Evolutionary conservation across 2,329 filamentous ascomycete genomes (phyloP).

Genomic region (Alternaria rosae): DNA sequence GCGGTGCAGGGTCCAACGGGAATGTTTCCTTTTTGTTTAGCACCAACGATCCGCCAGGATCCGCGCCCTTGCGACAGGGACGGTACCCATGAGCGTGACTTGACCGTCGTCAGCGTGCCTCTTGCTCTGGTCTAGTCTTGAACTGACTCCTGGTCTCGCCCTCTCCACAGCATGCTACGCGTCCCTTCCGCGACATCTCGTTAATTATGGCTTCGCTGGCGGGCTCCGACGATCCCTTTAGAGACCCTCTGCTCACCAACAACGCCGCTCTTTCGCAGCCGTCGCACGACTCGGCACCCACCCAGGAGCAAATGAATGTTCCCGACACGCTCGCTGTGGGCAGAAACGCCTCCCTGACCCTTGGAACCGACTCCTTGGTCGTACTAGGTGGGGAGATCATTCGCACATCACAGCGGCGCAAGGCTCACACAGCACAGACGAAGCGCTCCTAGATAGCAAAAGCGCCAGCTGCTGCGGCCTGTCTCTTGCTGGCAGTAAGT

Average conservation of each 20-base stretch:
- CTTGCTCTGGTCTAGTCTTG: background rate
- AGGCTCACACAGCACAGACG: slow-evolving; percentile 53
- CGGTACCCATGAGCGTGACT: slow-evolving; percentile 7
- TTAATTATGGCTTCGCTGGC: slow-evolving; percentile 31
- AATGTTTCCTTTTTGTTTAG: slow-evolving; percentile 15
- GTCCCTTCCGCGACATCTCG: slow-evolving; percentile 3
- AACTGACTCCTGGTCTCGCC: background rate
- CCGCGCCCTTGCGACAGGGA: slow-evolving; percentile 16
- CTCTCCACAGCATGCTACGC: slow-evolving; percentile 11
- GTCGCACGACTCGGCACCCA: slow-evolving; percentile 24
- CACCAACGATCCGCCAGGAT: slow-evolving; percentile 13
- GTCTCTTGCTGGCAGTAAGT: slow-evolving; percentile 56
- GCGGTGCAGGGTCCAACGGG: slow-evolving; percentile 9
- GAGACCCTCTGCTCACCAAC: slow-evolving; percentile 13
- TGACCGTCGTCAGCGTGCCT: slow-evolving; percentile 5
- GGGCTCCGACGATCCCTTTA: slow-evolving; percentile 10
- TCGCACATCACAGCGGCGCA: background rate
- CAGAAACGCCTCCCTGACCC: slow-evolving; percentile 65
- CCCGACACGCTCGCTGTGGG: slow-evolving; percentile 61
- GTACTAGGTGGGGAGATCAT: slow-evolving; percentile 59
- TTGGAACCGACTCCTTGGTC: slow-evolving; percentile 67
- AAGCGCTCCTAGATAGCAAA: slow-evolving; percentile 59
- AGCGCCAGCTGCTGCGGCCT: slow-evolving; percentile 65
- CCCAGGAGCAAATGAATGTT: slow-evolving; percentile 14
- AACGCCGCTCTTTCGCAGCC: slow-evolving; percentile 42